These are phyloP conservation scores for Alternaria conjuncta DNA, from an alignment of 2,329 filamentous ascomycete species.

Conservation along the genomic window DNA sequence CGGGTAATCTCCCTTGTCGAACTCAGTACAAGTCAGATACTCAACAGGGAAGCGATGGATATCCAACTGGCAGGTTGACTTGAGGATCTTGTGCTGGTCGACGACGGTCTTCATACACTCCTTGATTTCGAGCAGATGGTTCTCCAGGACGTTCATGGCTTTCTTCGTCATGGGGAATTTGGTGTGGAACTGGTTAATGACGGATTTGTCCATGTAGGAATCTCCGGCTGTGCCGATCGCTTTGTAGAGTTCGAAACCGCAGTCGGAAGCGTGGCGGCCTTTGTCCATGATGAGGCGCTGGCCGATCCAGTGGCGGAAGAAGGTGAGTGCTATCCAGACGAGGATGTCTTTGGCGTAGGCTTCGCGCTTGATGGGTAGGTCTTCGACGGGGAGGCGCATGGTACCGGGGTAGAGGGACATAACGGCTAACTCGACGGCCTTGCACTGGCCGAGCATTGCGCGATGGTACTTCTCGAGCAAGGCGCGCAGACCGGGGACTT, in stretches of 20 bases:
- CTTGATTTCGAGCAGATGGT: constrained; percentile 52
- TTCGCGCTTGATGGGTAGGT: constrained; percentile 49
- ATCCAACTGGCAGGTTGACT: constrained; percentile 51
- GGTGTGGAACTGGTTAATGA: constrained; percentile 49
- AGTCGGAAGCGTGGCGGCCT: constrained; percentile 50
- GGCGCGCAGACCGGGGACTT: constrained; percentile 26
- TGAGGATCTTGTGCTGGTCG: constrained; percentile 46
- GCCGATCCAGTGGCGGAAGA: constrained; percentile 57
- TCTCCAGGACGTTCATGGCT: constrained; percentile 51
- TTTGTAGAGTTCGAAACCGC: constrained; percentile 56
- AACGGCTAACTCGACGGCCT: constrained; percentile 35
- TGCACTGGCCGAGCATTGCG: constrained; percentile 31
- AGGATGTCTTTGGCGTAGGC: constrained; percentile 58
- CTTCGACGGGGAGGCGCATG: constrained; percentile 32
- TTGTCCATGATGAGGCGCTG: constrained; percentile 50
- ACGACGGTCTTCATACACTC: constrained; percentile 51
- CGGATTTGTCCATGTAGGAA: constrained; percentile 51
- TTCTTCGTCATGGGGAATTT: constrained; percentile 54
- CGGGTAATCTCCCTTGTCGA: constrained; percentile 51
- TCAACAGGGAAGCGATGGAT: constrained; percentile 43
- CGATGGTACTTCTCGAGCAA: constrained; percentile 44
- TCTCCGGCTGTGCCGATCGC: constrained; percentile 50
- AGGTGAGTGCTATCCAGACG: constrained; percentile 57
- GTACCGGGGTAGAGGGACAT: constrained; percentile 35
- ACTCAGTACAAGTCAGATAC: constrained; percentile 55